These are phyloP conservation scores for Gymnopilus dilepis DNA, from an alignment of 768 basidiomycete species.

Conservation along the genomic window DNA sequence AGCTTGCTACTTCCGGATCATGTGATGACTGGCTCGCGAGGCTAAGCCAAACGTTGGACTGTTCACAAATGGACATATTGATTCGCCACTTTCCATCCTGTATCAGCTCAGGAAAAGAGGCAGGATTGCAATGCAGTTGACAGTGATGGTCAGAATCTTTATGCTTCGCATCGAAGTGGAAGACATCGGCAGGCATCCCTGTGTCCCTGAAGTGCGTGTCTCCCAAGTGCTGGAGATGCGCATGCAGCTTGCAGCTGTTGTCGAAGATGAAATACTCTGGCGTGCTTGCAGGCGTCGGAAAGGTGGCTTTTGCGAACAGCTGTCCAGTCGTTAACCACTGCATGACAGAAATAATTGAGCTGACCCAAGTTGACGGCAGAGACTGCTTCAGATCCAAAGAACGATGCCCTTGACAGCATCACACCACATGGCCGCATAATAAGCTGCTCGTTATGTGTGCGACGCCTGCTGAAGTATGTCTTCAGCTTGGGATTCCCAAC, in stretches of 20 bases:
- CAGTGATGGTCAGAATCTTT: constrained; percentile 29
- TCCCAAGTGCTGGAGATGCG: constrained; percentile 11
- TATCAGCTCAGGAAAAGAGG: constrained; percentile 25
- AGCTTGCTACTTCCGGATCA: too few relatives aligned
- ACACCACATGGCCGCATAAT: constrained; percentile 32
- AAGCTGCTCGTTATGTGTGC: constrained; percentile 38
- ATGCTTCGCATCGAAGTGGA: constrained; percentile 34
- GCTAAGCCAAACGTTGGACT: constrained; percentile 40
- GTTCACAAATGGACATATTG: constrained; percentile 43
- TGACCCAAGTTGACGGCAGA: constrained; percentile 24
- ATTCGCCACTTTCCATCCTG: constrained; percentile 26
- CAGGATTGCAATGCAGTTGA: constrained; percentile 31
- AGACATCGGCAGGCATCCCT: constrained; percentile 31
- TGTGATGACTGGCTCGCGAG: too few relatives aligned
- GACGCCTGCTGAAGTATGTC: constrained; percentile 31
- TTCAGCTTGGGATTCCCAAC: constrained; percentile 26
- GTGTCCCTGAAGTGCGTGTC: constrained; percentile 26
- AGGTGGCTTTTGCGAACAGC: constrained; percentile 25
- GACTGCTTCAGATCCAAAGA: constrained; percentile 33
- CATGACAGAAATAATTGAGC: constrained; percentile 1
- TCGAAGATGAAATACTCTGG: constrained; percentile 32
- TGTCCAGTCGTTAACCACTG: constrained; percentile 2
- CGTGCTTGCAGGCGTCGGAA: constrained; percentile 22
- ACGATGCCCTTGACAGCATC: constrained; percentile 30
- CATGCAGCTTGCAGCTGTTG: constrained; percentile 29